phyloP scores from a whole-genome alignment of 1,284 basidiomycete species.

The Leccinum brunneo-olivaceum region DNA sequence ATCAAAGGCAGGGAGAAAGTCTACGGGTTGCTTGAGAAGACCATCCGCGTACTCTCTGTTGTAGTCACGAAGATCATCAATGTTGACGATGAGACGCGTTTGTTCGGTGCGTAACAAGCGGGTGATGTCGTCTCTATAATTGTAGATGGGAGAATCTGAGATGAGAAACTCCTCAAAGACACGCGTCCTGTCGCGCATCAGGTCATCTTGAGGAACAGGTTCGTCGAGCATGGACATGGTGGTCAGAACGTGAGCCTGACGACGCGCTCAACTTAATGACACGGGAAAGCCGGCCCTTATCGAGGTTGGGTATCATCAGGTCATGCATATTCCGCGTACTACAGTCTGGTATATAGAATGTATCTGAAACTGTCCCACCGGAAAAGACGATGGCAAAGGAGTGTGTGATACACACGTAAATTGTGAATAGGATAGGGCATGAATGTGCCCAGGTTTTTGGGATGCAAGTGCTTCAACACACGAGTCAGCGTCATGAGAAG shows the following conservation, averaged over 20 bases:
- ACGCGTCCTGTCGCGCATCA: slow-evolving; percentile 68
- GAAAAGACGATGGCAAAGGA: slow-evolving; percentile 7
- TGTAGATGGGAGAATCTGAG: slow-evolving; percentile 67
- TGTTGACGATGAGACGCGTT: slow-evolving; percentile 89
- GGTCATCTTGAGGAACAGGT: slow-evolving; percentile 59
- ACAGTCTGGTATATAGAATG: slow-evolving; percentile 9
- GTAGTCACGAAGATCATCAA: slow-evolving; percentile 95
- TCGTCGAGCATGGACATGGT: slow-evolving; percentile 59
- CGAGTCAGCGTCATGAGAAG: slow-evolving; percentile 3
- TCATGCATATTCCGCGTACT: slow-evolving; percentile 11
- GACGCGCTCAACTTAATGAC: slow-evolving; percentile 16
- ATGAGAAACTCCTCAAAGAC: slow-evolving; percentile 86
- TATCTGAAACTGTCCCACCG: slow-evolving; percentile 4
- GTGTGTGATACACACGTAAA: slow-evolving; percentile 8
- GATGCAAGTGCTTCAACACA: too few species aligned
- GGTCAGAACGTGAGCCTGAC: slow-evolving; percentile 9
- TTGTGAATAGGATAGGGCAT: too few species aligned
- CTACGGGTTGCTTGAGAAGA: slow-evolving; percentile 82
- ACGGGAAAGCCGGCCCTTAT: slow-evolving; percentile 27
- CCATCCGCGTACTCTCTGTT: slow-evolving; percentile 79
- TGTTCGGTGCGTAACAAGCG: slow-evolving; percentile 82
- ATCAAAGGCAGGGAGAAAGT: slow-evolving; percentile 91
- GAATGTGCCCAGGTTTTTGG: too few species aligned
- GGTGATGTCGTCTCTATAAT: slow-evolving; percentile 84
- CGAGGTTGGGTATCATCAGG: too few species aligned